phyloP scores from a whole-genome alignment of 2,329 filamentous ascomycete genomes.

The Fusarium lyarnte region DNA sequence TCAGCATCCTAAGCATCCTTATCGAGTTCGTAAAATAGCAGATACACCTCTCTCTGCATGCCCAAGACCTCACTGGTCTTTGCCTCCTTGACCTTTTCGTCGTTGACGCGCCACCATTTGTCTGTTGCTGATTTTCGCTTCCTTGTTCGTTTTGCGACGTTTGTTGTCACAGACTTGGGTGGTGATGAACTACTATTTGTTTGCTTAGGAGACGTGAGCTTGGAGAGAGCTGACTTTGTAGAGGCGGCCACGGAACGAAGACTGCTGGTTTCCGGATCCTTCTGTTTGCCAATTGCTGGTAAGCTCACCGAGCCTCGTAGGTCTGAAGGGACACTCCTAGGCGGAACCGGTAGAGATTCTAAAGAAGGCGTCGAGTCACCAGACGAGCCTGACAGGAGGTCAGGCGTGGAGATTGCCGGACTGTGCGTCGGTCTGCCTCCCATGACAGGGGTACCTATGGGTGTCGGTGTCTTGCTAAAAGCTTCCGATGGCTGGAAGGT shows the following conservation, averaged over 20 bases:
- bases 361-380: constrained; percentile 50
- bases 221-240: constrained; percentile 63
- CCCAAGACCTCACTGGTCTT: constrained; percentile 90
- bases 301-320: constrained; percentile 40
- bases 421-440: constrained; percentile 51
- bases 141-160: constrained; percentile 53
- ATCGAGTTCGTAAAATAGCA: constrained; percentile 94
- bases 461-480: constrained; percentile 72
- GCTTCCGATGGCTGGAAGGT: constrained; percentile 79
- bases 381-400: constrained; percentile 55
- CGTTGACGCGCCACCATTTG: constrained; percentile 96
- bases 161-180: constrained; percentile 34
- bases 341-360: constrained; percentile 45
- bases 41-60: constrained; percentile 96
- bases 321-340: constrained; percentile 48
- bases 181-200: constrained; percentile 35
- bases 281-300: constrained; percentile 47
- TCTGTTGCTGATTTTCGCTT: constrained; percentile 69
- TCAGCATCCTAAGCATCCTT: constrained; percentile 49
- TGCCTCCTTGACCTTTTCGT: constrained; percentile 94
- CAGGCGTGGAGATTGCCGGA: constrained; percentile 58
- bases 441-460: constrained; percentile 59
- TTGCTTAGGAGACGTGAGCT: constrained; percentile 54
- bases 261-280: constrained; percentile 61
- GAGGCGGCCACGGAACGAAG: constrained; percentile 67